Evolutionary conservation across 768 basidiomycete genomes (phyloP).

Genomic region (Amanita inopinata): DNA sequence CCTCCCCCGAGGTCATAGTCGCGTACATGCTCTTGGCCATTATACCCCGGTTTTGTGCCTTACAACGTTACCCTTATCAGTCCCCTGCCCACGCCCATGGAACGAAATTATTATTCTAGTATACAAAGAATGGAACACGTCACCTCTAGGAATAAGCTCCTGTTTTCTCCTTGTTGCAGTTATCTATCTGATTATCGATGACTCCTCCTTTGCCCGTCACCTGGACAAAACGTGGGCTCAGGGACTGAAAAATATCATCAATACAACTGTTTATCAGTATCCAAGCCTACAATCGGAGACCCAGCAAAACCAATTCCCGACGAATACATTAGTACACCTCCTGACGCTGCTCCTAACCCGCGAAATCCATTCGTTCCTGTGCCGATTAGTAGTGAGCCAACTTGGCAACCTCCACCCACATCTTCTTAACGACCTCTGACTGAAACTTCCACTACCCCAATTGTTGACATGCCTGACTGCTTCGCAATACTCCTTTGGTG

Average conservation of each 20-base stretch:
- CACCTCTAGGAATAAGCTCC: background rate
- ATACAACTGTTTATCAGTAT: too few relatives aligned
- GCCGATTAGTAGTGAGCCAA: too few relatives aligned
- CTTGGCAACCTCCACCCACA: too few relatives aligned
- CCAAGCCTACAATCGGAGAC: too few relatives aligned
- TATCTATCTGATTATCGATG: background rate
- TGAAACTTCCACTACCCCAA: too few relatives aligned
- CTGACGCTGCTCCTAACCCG: too few relatives aligned
- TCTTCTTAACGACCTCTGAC: too few relatives aligned
- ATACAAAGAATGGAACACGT: background rate
- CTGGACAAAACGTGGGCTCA: conserved; percentile 1
- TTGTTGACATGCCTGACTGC: too few relatives aligned
- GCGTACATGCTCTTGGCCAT: background rate
- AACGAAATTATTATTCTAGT: background rate
- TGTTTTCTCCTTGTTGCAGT: background rate
- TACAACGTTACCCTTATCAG: background rate
- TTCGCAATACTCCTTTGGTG: too few relatives aligned
- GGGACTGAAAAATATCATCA: background rate
- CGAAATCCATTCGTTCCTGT: too few relatives aligned
- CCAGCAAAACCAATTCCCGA: too few relatives aligned
- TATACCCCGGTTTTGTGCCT: background rate
- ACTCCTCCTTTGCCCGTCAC: background rate
- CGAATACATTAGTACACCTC: too few relatives aligned
- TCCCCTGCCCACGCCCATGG: background rate
- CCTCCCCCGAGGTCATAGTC: background rate